Evolutionary conservation across 2,329 filamentous ascomycete genomes (phyloP).

Genomic region (Pseudogymnoascus sp.): DNA sequence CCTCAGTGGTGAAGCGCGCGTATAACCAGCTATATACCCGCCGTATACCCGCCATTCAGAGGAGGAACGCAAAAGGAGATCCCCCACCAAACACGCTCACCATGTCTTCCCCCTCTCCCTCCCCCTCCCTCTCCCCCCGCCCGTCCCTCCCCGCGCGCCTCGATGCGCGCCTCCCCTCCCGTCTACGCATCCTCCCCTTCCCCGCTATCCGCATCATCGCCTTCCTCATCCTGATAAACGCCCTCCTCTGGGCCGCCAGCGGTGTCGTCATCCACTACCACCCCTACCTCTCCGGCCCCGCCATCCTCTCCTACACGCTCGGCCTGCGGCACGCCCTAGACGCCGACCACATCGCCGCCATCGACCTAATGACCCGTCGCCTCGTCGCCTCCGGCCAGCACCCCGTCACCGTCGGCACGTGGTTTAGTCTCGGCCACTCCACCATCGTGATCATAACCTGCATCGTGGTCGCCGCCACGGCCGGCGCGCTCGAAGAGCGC

Average conservation of each 20-base stretch:
- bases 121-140: conserved; percentile 37
- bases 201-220: conserved; percentile 36
- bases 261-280: conserved; percentile 45
- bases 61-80: not conserved
- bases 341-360: conserved; percentile 83
- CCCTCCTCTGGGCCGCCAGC: conserved; percentile 44
- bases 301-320: conserved; percentile 77
- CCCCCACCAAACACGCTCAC: not conserved
- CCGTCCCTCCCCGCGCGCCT: not conserved
- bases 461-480: conserved; percentile 83
- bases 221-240: conserved; percentile 42
- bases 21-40: not conserved
- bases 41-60: not conserved
- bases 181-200: conserved; percentile 14
- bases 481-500: conserved; percentile 68
- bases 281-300: conserved; percentile 62
- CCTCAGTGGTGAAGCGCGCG: not conserved
- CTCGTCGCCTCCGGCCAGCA: conserved; percentile 77
- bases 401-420: conserved; percentile 87
- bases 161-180: conserved; percentile 15
- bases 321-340: conserved; percentile 92
- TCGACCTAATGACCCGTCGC: conserved; percentile 88
- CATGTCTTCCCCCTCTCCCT: conserved; percentile 51
- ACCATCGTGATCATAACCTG: conserved; percentile 89
- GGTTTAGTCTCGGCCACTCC: conserved; percentile 87